Evolutionary conservation across 805 yeast genomes (phyloP).

Genomic region (Metschnikowia anglica): DNA sequence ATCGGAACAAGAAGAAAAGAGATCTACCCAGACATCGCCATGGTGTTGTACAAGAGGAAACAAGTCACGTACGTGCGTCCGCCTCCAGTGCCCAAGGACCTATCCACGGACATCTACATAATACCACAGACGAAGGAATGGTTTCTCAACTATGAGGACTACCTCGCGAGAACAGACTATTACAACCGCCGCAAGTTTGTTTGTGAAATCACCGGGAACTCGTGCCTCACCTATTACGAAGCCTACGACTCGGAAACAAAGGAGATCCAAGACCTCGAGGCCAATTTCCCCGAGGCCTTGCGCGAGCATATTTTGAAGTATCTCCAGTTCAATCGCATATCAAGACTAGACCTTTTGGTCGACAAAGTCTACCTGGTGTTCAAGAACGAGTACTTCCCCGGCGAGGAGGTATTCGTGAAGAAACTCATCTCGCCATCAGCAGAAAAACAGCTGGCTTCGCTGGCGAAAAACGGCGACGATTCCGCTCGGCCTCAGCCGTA

Average conservation of each 20-base stretch:
- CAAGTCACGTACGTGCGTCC: conserved; percentile 61
- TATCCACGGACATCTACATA: conserved; percentile 68
- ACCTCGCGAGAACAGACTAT: conserved; percentile 68
- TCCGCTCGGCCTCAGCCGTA: conserved; percentile 11
- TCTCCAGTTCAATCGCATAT: conserved; percentile 76
- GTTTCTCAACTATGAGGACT: conserved; percentile 76
- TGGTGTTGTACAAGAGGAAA: conserved; percentile 78
- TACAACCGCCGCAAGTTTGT: conserved; percentile 77
- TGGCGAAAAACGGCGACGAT: not conserved
- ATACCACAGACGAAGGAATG: conserved; percentile 88
- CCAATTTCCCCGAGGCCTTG: conserved; percentile 83
- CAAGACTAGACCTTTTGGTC: conserved; percentile 82
- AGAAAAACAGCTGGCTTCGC: conserved; percentile 1
- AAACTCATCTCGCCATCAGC: conserved; percentile 11
- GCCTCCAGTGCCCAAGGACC: conserved; percentile 54
- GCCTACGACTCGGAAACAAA: conserved; percentile 72
- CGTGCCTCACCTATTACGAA: conserved; percentile 86
- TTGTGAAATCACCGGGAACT: conserved; percentile 93
- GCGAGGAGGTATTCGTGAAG: conserved; percentile 73
- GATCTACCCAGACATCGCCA: conserved; percentile 8
- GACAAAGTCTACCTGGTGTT: conserved; percentile 80
- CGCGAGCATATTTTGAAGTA: conserved; percentile 88
- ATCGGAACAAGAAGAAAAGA: not conserved
- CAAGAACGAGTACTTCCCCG: conserved; percentile 85
- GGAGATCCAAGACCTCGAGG: conserved; percentile 62